Conservation (phyloP, 108 stramenopile species). For the Tribonema minus region DNA sequence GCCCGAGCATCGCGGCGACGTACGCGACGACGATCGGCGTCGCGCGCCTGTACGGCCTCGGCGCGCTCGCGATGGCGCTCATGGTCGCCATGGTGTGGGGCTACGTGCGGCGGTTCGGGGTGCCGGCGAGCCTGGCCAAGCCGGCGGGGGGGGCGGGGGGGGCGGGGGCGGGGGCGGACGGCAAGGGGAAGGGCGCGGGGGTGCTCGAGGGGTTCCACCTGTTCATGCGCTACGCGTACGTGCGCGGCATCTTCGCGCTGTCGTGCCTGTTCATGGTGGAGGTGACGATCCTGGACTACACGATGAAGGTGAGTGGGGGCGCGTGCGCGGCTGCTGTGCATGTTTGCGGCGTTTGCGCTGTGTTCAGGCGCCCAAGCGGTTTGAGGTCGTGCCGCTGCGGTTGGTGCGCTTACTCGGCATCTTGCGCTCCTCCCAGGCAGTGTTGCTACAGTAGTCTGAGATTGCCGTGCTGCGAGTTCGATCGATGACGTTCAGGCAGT, state of each 20-base stretch:
- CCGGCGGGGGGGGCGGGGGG: slow-evolving; percentile 36
- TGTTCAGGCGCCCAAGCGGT: too few species aligned
- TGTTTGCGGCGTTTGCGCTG: too few species aligned
- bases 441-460: background rate
- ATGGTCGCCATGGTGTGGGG: slow-evolving; percentile 83
- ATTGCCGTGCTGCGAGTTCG: background rate
- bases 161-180: slow-evolving; percentile 54
- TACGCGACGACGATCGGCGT: slow-evolving; percentile 63
- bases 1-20: slow-evolving; percentile 77
- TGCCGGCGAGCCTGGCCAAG: background rate
- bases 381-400: too few species aligned
- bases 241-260: slow-evolving; percentile 94
- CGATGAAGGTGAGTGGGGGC: slow-evolving; percentile 72
- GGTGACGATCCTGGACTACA: slow-evolving; percentile 94
- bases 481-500: too few species aligned
- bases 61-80: slow-evolving; percentile 72
- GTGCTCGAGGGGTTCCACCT: slow-evolving; percentile 85
- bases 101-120: slow-evolving; percentile 77
- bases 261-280: slow-evolving; percentile 96
- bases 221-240: slow-evolving; percentile 85
- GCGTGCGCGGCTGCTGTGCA: background rate
- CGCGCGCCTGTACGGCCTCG: slow-evolving; percentile 70
- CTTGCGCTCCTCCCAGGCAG: too few species aligned
- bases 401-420: too few species aligned
- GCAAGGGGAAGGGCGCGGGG: slow-evolving; percentile 67